Evolutionary conservation across 495 filamentous ascomycete species (phyloP), one percentile per base, ranked within the genome.

Genomic region (Friedmanniomyces simplex): DNA sequence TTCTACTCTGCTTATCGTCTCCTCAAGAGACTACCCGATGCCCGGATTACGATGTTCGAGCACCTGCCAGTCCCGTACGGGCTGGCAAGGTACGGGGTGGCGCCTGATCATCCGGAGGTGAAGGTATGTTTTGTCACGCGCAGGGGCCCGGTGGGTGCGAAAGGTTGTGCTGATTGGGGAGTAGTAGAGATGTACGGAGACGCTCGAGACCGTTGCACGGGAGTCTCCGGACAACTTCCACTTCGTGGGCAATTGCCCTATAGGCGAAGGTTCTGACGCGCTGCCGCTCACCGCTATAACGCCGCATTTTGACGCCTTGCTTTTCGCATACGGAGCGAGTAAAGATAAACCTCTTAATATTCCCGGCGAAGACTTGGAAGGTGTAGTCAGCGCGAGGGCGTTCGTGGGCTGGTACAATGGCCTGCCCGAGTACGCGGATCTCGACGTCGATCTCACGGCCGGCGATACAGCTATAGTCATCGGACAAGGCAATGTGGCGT

Each of bases 361-460:
- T 42, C 83, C 85, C 0, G 88, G 91, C n/a, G 93, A 98, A 64
- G 73, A 83, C 14, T 62, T 88, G 34, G 73, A 74, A 12, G 88
- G 88, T 41, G 82, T 98, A 36, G 84, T 88, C 71, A 95, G 90
- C 16, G 93, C 93, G 2, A 80, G 93, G 7, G 86, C 88, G 50
- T 98, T 97, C 70, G 94, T 98, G 6, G 93, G 91, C 16, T 98
- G 93, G 93, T 98, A 98, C 71, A 97, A 97, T 67, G 91, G 94
- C 18, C 77, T 95, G 0, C 94, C 93, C 0, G 86, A 95, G 64
- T 86, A 87, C 67, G 79, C 86, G 24, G 69, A 80, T 62, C 71
- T 96, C n/a, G 75, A 77, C 13, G 93, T 91, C 1, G 81, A 89
- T 64, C 79, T 97, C 14, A 80, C 80, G 1, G 73, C 77, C 8